These are phyloP conservation scores for Pulveroboletus sp. DNA, from an alignment of 768 basidiomycete genomes.

Conservation along the genomic window DNA sequence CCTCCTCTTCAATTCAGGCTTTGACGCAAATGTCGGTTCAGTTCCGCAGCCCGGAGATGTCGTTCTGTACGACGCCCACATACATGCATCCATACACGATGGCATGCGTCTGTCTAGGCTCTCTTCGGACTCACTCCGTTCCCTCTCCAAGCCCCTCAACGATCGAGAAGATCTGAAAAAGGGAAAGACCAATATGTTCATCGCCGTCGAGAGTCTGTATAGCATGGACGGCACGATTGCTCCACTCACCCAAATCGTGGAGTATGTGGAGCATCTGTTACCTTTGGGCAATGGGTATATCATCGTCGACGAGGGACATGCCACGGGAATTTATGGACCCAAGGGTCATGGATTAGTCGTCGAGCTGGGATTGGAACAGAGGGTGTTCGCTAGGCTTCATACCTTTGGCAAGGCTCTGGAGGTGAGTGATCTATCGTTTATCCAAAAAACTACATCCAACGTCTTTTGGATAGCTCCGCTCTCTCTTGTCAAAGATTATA, in stretches of 20 bases:
- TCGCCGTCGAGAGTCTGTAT: slow-evolving; percentile 87
- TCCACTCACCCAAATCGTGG: slow-evolving; percentile 65
- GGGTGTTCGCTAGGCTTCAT: slow-evolving; percentile 74
- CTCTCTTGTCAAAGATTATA: slow-evolving; percentile 69
- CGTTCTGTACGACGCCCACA: slow-evolving; percentile 78
- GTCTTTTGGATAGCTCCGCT: slow-evolving; percentile 57
- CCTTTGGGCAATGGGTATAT: slow-evolving; percentile 65
- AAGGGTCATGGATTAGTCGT: slow-evolving; percentile 73
- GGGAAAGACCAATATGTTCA: slow-evolving; percentile 55
- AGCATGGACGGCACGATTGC: slow-evolving; percentile 95
- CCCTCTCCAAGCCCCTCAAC: slow-evolving; percentile 40
- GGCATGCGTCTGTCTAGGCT: slow-evolving; percentile 70
- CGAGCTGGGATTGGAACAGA: slow-evolving; percentile 61
- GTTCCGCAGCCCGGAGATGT: slow-evolving; percentile 76
- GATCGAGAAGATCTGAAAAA: slow-evolving; percentile 35
- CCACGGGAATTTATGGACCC: slow-evolving; percentile 85
- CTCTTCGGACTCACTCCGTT: slow-evolving; percentile 27
- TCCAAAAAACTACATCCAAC: not conserved
- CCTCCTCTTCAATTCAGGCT: slow-evolving; percentile 88
- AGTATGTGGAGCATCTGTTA: slow-evolving; percentile 55
- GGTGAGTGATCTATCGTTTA: slow-evolving; percentile 49
- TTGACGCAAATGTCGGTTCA: slow-evolving; percentile 84
- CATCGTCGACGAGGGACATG: slow-evolving; percentile 90
- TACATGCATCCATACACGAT: slow-evolving; percentile 90
- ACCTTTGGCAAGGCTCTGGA: slow-evolving; percentile 96